Base-by-base conservation (phyloP, 306 rosid species). In the Lupinus albus region DNA sequence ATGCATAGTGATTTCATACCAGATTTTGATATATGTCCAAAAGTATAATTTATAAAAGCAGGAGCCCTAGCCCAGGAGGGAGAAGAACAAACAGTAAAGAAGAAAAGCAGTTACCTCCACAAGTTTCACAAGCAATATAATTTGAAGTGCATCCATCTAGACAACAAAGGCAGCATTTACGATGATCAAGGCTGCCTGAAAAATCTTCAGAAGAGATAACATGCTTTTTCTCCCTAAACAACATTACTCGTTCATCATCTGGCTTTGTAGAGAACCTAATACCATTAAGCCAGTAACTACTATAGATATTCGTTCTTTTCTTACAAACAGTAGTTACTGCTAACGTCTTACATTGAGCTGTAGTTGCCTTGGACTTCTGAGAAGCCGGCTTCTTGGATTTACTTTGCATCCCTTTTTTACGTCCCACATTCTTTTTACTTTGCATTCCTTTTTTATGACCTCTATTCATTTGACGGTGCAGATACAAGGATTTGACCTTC, bases 201-300 rank as follows among this genome's bases (percentile, higher is more conserved):
- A 68, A 60, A 62, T 70, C 81, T 45, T 78, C 86, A 15, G 88
- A 62, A 32, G 76, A 50, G 53, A 25, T 67, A 66, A 82, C 75
- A 59, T 52, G 71, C 17, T 51, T 84, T 75, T 88, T 86, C 75
- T 82, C 89, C 81, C 81, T 82, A 80, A 93, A 93, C 59, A 68
- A 83, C 78, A 51, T 41, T 76, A 76, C 84, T 10, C 96, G 86
- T 61, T 84, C 92, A 78, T 93, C 97, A 71, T 79, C 80, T 67
- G 83, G 83, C 87, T 83, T 90, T 82, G 83, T 82, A 53, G 97
- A 86, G 64, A 93, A 74, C 76, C 42, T 33, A 61, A 93, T 88
- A 74, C 99, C 99, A 64, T 93, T 88, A 56, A 86, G 80, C 99
- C 99, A 93, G 82, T 86, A 93, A 68, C 90, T 90, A 64, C 48